phyloP scores from a whole-genome alignment of 352 stramenopile genomes.

The Phytophthora meadii region DNA sequence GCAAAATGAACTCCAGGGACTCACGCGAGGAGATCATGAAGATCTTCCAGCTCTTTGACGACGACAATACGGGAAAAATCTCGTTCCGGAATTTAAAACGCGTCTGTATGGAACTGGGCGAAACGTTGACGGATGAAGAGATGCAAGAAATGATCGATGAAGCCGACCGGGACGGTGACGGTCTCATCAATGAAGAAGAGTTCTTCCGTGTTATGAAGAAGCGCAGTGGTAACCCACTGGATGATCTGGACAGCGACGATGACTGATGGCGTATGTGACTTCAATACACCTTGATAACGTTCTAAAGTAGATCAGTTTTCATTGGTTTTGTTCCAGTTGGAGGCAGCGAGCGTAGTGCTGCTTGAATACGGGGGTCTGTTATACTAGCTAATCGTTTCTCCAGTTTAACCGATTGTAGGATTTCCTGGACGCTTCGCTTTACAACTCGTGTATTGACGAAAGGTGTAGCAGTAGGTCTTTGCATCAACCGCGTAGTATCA shows the following conservation, averaged over 20 bases:
- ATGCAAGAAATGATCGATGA: conserved; percentile 97
- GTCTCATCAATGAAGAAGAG: conserved; percentile 95
- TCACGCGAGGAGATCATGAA: conserved; percentile 93
- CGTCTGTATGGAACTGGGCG: conserved; percentile 86
- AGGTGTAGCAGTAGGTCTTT: conserved; percentile 2
- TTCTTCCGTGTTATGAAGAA: conserved; percentile 98
- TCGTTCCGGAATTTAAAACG: conserved; percentile 96
- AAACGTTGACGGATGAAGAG: conserved; percentile 78
- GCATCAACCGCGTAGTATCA: neutral
- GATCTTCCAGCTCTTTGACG: conserved; percentile 96
- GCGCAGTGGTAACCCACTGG: conserved; percentile 91
- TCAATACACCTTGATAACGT: too few relatives aligned
- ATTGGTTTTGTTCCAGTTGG: conserved; percentile 29
- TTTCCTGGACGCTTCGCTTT: conserved; percentile 81
- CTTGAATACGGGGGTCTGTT: conserved; percentile 19
- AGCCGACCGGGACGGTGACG: conserved; percentile 93
- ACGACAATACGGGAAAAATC: conserved; percentile 95
- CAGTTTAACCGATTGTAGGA: conserved; percentile 58
- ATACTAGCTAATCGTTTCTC: conserved; percentile 48
- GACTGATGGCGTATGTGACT: conserved; percentile 44
- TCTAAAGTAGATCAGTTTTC: conserved; percentile 30
- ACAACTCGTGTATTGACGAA: conserved; percentile 34
- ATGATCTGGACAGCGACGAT: conserved; percentile 92
- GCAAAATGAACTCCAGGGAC: conserved; percentile 93
- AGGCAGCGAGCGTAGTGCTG: conserved; percentile 15